Evolutionary conservation across 345 rosid genomes (phyloP).

Genomic region (Anacardium occidentale): DNA sequence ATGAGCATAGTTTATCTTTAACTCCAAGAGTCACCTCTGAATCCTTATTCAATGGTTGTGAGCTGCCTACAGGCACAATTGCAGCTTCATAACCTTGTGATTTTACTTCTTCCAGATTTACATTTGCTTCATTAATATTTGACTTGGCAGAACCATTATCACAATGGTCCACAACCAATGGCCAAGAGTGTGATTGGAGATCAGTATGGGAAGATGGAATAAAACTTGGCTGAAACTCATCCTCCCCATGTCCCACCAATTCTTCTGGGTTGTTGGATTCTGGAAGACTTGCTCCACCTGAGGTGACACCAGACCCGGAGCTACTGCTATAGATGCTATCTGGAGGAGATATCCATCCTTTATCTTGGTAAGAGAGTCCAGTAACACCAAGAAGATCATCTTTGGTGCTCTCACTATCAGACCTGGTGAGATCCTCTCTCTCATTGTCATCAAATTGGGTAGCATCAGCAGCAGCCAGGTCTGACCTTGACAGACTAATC

Average conservation of each 20-base stretch:
- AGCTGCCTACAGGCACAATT: constrained; percentile 29
- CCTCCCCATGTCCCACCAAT: constrained; percentile 29
- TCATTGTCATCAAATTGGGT: constrained; percentile 42
- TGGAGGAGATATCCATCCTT: constrained; percentile 84
- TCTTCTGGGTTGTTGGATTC: constrained; percentile 39
- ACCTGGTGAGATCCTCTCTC: constrained; percentile 40
- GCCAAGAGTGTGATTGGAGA: constrained; percentile 24
- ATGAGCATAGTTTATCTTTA: constrained; percentile 34
- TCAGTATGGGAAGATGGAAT: constrained; percentile 41
- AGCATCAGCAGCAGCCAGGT: constrained; percentile 38
- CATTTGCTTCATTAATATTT: constrained; percentile 27
- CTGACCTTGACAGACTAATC: constrained; percentile 48
- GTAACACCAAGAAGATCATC: constrained; percentile 39
- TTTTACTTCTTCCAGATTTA: constrained; percentile 24
- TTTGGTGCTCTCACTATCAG: constrained; percentile 40
- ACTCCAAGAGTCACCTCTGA: constrained; percentile 33
- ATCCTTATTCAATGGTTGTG: constrained; percentile 32
- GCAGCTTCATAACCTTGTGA: constrained; percentile 33
- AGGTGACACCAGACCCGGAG: constrained; percentile 45
- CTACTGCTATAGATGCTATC: constrained; percentile 61
- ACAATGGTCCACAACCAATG: constrained; percentile 24
- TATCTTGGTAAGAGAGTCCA: constrained; percentile 51
- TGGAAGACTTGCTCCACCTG: constrained; percentile 39
- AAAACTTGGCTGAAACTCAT: constrained; percentile 18
- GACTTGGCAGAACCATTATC: constrained; percentile 25